phyloP scores from a whole-genome alignment of 1,139 yeast genomes.

The Scheffersomyces stambukii region DNA sequence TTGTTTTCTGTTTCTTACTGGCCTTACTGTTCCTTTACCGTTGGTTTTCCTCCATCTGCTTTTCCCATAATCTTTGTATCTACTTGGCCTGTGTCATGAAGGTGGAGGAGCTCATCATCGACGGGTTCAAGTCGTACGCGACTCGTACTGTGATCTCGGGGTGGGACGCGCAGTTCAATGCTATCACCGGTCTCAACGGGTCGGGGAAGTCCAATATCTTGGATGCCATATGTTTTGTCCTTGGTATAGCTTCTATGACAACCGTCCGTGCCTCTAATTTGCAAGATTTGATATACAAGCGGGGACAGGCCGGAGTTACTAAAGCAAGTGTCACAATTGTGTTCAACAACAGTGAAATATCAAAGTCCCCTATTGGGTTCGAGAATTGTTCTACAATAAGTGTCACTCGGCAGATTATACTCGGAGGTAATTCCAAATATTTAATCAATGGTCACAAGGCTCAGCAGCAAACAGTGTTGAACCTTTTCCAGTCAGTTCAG shows the following conservation, averaged over 20 bases:
- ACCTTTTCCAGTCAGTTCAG: slow-evolving; percentile 90
- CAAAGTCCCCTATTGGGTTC: slow-evolving; percentile 84
- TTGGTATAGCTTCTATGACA: slow-evolving; percentile 91
- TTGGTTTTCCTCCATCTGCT: too few relatives aligned
- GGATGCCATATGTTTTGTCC: slow-evolving; percentile 97
- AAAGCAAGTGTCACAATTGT: slow-evolving; percentile 96
- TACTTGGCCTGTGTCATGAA: too few relatives aligned
- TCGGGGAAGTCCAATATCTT: slow-evolving; percentile 94
- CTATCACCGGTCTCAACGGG: slow-evolving; percentile 96
- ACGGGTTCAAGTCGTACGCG: slow-evolving; percentile 97
- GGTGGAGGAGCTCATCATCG: slow-evolving; percentile 91
- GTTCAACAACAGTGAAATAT: slow-evolving; percentile 76
- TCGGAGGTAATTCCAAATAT: slow-evolving; percentile 92
- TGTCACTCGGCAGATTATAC: slow-evolving; percentile 84
- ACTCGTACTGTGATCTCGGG: slow-evolving; percentile 92
- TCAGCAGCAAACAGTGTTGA: slow-evolving; percentile 89
- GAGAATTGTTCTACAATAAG: slow-evolving; percentile 77
- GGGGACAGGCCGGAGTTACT: slow-evolving; percentile 98
- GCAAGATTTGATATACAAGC: slow-evolving; percentile 90
- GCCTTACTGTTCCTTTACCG: too few relatives aligned
- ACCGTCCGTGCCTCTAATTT: slow-evolving; percentile 91
- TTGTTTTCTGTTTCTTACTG: too few relatives aligned
- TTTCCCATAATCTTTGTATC: too few relatives aligned
- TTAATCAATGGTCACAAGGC: slow-evolving; percentile 95
- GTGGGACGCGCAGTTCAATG: slow-evolving; percentile 96